Base-by-base conservation (phyloP, 2,329 filamentous ascomycete genomes). In the Hypomyces perniciosus region DNA sequence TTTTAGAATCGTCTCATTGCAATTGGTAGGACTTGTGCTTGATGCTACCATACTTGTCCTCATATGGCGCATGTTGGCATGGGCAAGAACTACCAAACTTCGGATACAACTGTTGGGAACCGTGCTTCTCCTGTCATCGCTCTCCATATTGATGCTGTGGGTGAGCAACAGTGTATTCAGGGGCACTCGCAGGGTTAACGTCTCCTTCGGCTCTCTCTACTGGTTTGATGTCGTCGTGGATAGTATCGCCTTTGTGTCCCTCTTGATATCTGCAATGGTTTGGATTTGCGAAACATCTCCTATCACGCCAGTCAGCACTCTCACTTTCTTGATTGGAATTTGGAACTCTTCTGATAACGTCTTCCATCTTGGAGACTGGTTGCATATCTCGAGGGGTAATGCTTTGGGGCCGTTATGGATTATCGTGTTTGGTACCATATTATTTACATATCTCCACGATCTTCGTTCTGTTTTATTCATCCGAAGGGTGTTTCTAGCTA, bases 1-100 rank as follows among this genome's bases (percentile, higher is more conserved):
- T 3, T 58, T 62, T 4, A 61, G 61, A 13, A 63, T 72, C 1
- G 55, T 74, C 1, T 54, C 66, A n/a, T 56, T 74, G 6, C 78
- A 80, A 54, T 54, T 70, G 44, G 13, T 69, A 1, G 74, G 75
- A 0, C 60, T 80, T 13, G 52, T 71, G 26, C 63, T 78, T 5
- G 78, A 81, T 56, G 69, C 72, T 6, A 50, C 63, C 37, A 72
- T 79, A 46, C 58, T 75, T 20, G 59, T 78, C n/a, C 60, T 78
- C 8, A 53, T 71, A 2, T 81, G 78, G 77, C 72, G 76, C 34
- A 66, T 78, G 4, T 61, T 81, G 5, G 70, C 72, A 9, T 79
- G 77, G 76, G 66, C 73, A 1, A 69, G 73, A 38, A 77, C 74
- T 0, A 72, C 73, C 5, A 75, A 71, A 54, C 61, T 65, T 31